A percentile compares a stretch with the other conserved stretches of the same genome.
Evolutionary conservation across 148 eudicot genomes (phyloP).

Genomic region (Polygonum maritimum): DNA sequence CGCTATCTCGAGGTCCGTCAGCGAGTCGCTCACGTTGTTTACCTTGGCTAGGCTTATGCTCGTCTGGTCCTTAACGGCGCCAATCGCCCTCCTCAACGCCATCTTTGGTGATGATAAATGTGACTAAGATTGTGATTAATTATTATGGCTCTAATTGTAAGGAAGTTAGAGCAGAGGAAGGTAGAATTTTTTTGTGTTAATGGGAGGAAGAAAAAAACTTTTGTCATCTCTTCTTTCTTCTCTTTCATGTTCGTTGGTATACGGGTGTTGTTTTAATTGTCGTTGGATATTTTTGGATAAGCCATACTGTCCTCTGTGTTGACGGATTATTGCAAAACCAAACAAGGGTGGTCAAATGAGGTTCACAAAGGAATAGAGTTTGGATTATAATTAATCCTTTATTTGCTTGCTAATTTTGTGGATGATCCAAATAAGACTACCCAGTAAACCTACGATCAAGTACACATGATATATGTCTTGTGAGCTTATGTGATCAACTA

Average conservation of each 20-base stretch:
- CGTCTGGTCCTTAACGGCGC: constrained; percentile 85
- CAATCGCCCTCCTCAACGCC: constrained; percentile 62
- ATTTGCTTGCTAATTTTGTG: no score
- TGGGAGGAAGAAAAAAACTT: neutral
- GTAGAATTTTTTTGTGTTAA: neutral
- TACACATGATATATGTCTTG: no score
- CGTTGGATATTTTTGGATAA: no score
- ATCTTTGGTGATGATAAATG: neutral
- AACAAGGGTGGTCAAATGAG: no score
- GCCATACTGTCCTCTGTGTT: no score
- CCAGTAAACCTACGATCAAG: no score
- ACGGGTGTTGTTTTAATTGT: no score
- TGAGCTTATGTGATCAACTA: no score
- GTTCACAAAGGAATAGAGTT: no score
- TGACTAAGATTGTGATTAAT: neutral
- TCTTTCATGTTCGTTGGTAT: neutral
- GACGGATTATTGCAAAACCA: no score
- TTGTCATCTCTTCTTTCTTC: neutral
- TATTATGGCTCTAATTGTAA: neutral
- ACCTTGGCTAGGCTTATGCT: constrained; percentile 80
- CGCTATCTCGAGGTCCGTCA: constrained; percentile 79
- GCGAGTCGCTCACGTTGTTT: constrained; percentile 36
- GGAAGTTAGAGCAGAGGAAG: neutral
- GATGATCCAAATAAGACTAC: no score
- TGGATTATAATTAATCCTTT: no score